phyloP scores from a whole-genome alignment of 352 stramenopile species.

The Globisporangium paddicum region DNA sequence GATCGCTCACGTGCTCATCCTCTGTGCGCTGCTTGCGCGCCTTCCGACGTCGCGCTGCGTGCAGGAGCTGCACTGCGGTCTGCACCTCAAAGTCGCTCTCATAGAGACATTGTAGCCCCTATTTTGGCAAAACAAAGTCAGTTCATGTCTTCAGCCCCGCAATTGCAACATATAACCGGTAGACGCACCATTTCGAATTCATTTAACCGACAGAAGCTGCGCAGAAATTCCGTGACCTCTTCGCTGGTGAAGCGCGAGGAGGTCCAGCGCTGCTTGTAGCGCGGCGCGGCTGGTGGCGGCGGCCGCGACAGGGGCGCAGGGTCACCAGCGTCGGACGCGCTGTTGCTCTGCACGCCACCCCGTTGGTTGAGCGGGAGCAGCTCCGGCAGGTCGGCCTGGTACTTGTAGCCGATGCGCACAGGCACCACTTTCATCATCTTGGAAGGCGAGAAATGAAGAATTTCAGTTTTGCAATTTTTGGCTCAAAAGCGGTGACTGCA shows the following conservation, averaged over 20 bases:
- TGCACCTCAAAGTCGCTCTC: conserved; percentile 45
- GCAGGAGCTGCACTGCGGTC: conserved; percentile 35
- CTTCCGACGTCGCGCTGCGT: conserved; percentile 23
- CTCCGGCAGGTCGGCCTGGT: conserved; percentile 50
- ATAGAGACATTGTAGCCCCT: conserved; percentile 63
- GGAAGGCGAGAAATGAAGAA: not conserved
- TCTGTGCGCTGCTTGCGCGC: conserved; percentile 19
- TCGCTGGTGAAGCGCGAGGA: conserved; percentile 19
- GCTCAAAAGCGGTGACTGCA: too few species aligned
- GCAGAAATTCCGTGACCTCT: conserved; percentile 51
- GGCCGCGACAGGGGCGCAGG: not conserved
- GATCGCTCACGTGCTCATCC: conserved; percentile 23
- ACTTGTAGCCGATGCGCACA: conserved; percentile 27
- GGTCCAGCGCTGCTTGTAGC: conserved; percentile 41
- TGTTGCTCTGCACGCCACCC: not conserved
- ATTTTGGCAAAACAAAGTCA: not conserved
- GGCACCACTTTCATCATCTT: conserved; percentile 18
- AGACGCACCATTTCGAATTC: conserved; percentile 47
- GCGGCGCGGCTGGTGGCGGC: not conserved
- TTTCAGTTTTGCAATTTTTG: too few species aligned
- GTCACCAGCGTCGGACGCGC: too few species aligned
- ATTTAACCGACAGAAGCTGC: conserved; percentile 36
- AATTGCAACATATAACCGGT: not conserved
- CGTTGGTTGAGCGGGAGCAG: conserved; percentile 31
- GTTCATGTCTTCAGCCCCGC: not conserved